Conservation (phyloP, 768 basidiomycete species). For the Gloeostereum incarnatum region DNA sequence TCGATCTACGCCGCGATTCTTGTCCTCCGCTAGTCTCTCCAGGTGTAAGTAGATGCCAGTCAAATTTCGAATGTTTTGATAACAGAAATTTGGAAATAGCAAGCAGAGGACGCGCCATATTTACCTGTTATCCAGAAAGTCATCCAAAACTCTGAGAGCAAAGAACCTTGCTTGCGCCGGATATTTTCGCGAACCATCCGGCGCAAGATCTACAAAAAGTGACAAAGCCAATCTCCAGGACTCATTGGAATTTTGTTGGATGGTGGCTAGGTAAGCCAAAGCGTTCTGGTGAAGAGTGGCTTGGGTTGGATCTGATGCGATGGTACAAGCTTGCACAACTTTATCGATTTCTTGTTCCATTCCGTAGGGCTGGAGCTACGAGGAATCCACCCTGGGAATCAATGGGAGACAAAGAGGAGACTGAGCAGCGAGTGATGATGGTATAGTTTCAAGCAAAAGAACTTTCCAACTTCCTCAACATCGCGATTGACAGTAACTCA, state of each 20-base stretch:
- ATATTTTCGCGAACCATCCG: constrained; percentile 59
- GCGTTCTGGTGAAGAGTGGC: constrained; percentile 75
- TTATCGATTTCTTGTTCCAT: constrained; percentile 77
- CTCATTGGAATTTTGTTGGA: constrained; percentile 67
- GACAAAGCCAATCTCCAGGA: constrained; percentile 78
- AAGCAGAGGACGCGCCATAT: constrained; percentile 21
- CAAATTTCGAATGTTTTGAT: too few relatives aligned
- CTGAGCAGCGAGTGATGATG: too few relatives aligned
- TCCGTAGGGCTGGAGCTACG: too few relatives aligned
- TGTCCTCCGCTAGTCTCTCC: too few relatives aligned
- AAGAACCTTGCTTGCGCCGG: constrained; percentile 70
- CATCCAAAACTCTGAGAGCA: constrained; percentile 71
- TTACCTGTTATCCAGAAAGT: constrained; percentile 77
- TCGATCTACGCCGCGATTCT: too few relatives aligned
- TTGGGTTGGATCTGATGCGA: constrained; percentile 78
- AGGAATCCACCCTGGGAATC: too few relatives aligned
- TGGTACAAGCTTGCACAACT: constrained; percentile 76
- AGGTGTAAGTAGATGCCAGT: too few relatives aligned
- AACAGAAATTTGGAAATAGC: too few relatives aligned
- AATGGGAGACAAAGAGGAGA: too few relatives aligned
- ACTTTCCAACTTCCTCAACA: too few relatives aligned
- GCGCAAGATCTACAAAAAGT: constrained; percentile 55
- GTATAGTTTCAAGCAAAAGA: too few relatives aligned
- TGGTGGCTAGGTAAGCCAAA: constrained; percentile 67
- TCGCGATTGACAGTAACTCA: too few relatives aligned